Evolutionary conservation across 2,329 filamentous ascomycete species (phyloP), one percentile per base, ranked within the genome.

Genomic region (Lecanicillium sp.): DNA sequence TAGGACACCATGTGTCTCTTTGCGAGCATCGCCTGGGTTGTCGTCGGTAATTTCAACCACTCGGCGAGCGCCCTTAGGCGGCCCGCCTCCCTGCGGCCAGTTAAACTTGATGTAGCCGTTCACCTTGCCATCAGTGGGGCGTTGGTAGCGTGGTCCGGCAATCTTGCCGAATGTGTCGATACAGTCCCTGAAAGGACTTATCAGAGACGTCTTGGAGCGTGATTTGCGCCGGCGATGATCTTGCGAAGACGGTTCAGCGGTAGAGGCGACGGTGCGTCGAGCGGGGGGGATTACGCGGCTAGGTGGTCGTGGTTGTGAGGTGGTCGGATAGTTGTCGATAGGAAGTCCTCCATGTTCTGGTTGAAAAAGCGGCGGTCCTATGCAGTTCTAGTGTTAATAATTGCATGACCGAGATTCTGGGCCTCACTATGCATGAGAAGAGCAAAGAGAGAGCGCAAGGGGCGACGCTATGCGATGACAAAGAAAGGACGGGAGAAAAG

Each of bases 101-200:
- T 56, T 51, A 33, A 63, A 60, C 38, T 63, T 63, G 41, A 63
- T 53, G 43, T 63, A 63, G 3, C 59, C 58, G 35, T 63, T 62
- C 22, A 63, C 57, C 31, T 51, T 50, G 13, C 60, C 60, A 29
- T 58, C 54, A 3, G 45, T 27, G 1, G 60, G 60, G 5, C 59
- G 53, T 29, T 31, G 10, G 38, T 56, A 62, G 2, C 47, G 53
- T 31, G 49, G 53, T 4, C 35, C 19, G 4, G 34, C 20, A 2
- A 43, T 45, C 15, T 47, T 40, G 15, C 53, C 49, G 33, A 62
- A 53, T 3, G 48, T 52, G 11, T 54, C 57, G 19, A 56, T 33
- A 15, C 47, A 52, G 18, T 59, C 56, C 20, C 46, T 49, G 39
- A 63, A 63, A 2, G 60, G 60, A 37, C 56, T 63, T 19, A 46